These are phyloP conservation scores for Thraustochytrium striatum DNA, from an alignment of 352 stramenopile species.

Conservation along the genomic window DNA sequence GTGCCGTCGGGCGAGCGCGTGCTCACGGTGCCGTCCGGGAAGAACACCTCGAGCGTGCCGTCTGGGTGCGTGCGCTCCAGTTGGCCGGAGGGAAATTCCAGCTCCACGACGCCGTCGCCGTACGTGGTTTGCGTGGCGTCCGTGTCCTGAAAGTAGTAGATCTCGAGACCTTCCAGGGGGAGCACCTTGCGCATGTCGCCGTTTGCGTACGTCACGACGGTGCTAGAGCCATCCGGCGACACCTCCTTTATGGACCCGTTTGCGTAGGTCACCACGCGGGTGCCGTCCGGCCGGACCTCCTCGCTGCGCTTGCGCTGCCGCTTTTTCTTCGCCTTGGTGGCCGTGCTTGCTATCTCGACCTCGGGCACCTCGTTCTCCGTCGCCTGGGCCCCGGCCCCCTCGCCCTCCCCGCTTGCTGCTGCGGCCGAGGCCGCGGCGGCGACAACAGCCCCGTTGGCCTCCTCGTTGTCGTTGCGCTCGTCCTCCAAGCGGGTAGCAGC, in stretches of 20 bases:
- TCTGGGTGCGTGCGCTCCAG: slow-evolving; percentile 82
- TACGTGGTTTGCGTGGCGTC: slow-evolving; percentile 88
- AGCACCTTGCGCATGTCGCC: slow-evolving; percentile 87
- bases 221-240: slow-evolving; percentile 69
- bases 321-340: no score
- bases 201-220: slow-evolving; percentile 85
- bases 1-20: slow-evolving; percentile 43
- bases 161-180: slow-evolving; percentile 71
- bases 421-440: no score
- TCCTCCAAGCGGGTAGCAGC: neutral
- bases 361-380: neutral
- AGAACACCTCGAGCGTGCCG: slow-evolving; percentile 87
- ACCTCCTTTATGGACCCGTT: slow-evolving; percentile 90
- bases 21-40: slow-evolving; percentile 87
- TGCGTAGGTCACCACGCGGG: slow-evolving; percentile 62
- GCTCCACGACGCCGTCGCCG: slow-evolving; percentile 85
- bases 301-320: neutral
- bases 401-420: neutral
- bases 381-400: no score
- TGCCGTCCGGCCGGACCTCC: slow-evolving; percentile 50
- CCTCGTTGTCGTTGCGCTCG: neutral
- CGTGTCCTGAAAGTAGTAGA: slow-evolving; percentile 88
- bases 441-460: neutral
- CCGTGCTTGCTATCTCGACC: neutral
- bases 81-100: slow-evolving; percentile 91